Percentiles rank a stretch among this genome's conserved stretches.
Conservation (phyloP, 768 basidiomycete species). For the Trametes sanguinea region DNA sequence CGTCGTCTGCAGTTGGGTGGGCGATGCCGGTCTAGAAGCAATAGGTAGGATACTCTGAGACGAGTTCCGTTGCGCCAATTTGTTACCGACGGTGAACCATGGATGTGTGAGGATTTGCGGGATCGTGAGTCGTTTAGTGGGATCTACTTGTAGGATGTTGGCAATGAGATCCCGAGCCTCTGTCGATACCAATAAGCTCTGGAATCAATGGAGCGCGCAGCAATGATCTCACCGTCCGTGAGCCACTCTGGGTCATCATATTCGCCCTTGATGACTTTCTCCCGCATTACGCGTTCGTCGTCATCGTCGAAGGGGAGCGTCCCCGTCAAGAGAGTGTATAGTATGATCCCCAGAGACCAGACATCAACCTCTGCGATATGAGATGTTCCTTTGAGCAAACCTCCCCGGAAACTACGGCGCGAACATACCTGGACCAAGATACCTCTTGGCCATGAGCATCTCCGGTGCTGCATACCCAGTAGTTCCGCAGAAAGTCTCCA, state of each 20-base stretch:
- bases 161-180: conserved; percentile 86
- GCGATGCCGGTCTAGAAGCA: conserved; percentile 35
- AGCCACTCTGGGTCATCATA: conserved; percentile 96
- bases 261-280: conserved; percentile 79
- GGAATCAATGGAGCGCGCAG: neutral
- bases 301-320: conserved; percentile 91
- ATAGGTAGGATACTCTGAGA: conserved; percentile 27
- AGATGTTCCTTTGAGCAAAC: conserved; percentile 14
- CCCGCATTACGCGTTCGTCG: conserved; percentile 79
- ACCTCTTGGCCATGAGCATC: conserved; percentile 86
- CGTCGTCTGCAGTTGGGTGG: conserved; percentile 30
- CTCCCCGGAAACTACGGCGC: neutral
- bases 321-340: conserved; percentile 88
- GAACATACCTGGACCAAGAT: conserved; percentile 82
- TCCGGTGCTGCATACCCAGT: conserved; percentile 94
- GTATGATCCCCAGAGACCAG: conserved; percentile 92
- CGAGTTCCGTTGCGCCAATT: conserved; percentile 3
- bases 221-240: conserved; percentile 62
- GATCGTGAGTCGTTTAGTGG: conserved; percentile 73
- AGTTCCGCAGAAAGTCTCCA: conserved; percentile 96
- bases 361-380: conserved; percentile 80
- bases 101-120: conserved; percentile 82
- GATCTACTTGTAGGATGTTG: conserved; percentile 76
- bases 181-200: conserved; percentile 33
- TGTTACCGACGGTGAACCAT: conserved; percentile 63